Evolutionary conservation across 176 grass and related monocot species (phyloP).

Genomic region (Hordeum vulgare): MorexV3_pseudomolecules_assembly NC_058518.1:90038349-90038848

Average conservation of each 20-base stretch:
- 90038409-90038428: not conserved
- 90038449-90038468: not conserved
- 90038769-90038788: constrained; percentile 35
- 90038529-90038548: not conserved
- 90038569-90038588: constrained; percentile 14
- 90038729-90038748: constrained; percentile 12
- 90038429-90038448: not conserved
- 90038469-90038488: not conserved
- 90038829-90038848: not conserved
- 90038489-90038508: constrained; percentile 8
- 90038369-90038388: constrained; percentile 76
- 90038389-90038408: constrained; percentile 16
- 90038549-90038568: not conserved
- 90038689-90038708: constrained; percentile 20
- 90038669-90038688: constrained; percentile 18
- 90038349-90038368: constrained; percentile 96
- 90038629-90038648: constrained; percentile 38
- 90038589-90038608: constrained; percentile 32
- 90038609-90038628: constrained; percentile 14
- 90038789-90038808: constrained; percentile 47
- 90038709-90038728: constrained; percentile 28
- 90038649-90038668: constrained; percentile 34
- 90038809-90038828: constrained; percentile 24
- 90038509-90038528: constrained; percentile 9
- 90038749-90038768: not conserved